A percentile compares a stretch with the other conserved stretches of the same genome.
Conservation (phyloP, 2,329 filamentous ascomycete genomes). For the Aspergillus transmontanensis region DNA sequence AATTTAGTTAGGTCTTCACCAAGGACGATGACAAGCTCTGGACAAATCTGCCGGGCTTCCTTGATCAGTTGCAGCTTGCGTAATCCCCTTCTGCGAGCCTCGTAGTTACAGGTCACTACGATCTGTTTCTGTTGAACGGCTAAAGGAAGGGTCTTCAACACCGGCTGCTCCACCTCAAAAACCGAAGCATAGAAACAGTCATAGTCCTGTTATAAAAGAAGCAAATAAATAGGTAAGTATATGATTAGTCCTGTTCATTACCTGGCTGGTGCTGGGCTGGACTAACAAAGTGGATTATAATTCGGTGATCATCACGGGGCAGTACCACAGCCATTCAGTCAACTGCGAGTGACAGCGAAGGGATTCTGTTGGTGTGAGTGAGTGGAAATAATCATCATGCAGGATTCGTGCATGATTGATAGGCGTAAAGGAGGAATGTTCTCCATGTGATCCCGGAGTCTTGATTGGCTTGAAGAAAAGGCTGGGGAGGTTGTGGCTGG, state of each 20-base stretch:
- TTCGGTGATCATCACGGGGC: conserved; percentile 60
- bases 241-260: conserved; percentile 7
- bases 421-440: too few species aligned
- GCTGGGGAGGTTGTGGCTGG: neutral
- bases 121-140: conserved; percentile 94
- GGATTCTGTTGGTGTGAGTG: neutral
- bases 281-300: conserved; percentile 81
- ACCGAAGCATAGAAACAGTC: conserved; percentile 92
- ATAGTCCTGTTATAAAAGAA: conserved; percentile 42
- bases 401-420: conserved; percentile 3
- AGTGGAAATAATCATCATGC: conserved; percentile 1
- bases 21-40: conserved; percentile 80
- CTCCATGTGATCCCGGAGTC: too few species aligned
- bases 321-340: conserved; percentile 25
- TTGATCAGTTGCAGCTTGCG: conserved; percentile 82
- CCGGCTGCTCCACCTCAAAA: conserved; percentile 77
- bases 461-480: neutral
- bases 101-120: conserved; percentile 91
- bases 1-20: conserved; percentile 87
- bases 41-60: conserved; percentile 78
- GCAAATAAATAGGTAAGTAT: conserved; percentile 6
- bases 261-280: neutral
- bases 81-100: conserved; percentile 67
- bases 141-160: conserved; percentile 71
- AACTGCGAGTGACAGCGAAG: neutral